Base-by-base conservation (phyloP, 495 filamentous ascomycete genomes). In the Penicillium herquei region DNA sequence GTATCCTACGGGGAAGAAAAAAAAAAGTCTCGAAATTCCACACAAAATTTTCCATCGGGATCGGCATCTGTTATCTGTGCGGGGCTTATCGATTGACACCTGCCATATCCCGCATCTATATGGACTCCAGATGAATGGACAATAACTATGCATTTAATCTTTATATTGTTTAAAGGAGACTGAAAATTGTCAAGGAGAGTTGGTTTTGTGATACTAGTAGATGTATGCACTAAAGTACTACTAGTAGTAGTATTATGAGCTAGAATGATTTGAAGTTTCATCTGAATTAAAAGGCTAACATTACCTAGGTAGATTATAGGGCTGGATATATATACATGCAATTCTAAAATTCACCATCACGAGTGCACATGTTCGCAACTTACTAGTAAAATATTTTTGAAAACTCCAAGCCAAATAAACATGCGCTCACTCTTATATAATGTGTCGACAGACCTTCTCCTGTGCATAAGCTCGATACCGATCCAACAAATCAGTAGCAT, bases 401-500 rank as follows among this genome's bases (percentile, higher is more conserved):
- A 43, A n/a, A 1, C 8, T 43, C n/a, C 3, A 3, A 43, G 1
- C 4, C 21, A 26, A 16, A 13, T 43, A 43, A 21, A 8, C 9
- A 2, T 43, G 40, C 8, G n/a, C 8, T 37, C 34, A 37, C 34
- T 37, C 34, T 40, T 17, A 40, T 9, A 9, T 26, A 2, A 9
- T 39, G 9, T 41, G 10, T 18, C 56, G 58, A 49, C 74, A 78
- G n/a, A 74, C 62, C 37, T 58, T 78, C 53, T 84, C 79, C 44
- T 78, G 67, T 1, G 81, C 80, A 63, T 77, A 83, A 6, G 72
- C 72, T 31, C 71, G 70, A 59, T 83, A 83, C 12, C 80, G 64
- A 37, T 76, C 64, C n/a, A 84, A 57, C 11, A 82, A 61, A 63
- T 84, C 79, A 6, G 79, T 81, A 32, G 69, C 53, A n/a, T 72